A percentile compares a stretch with the other conserved stretches of the same genome.
Evolutionary conservation across 441 rosid species (phyloP).

Genomic region (Erodium trifolium): DNA sequence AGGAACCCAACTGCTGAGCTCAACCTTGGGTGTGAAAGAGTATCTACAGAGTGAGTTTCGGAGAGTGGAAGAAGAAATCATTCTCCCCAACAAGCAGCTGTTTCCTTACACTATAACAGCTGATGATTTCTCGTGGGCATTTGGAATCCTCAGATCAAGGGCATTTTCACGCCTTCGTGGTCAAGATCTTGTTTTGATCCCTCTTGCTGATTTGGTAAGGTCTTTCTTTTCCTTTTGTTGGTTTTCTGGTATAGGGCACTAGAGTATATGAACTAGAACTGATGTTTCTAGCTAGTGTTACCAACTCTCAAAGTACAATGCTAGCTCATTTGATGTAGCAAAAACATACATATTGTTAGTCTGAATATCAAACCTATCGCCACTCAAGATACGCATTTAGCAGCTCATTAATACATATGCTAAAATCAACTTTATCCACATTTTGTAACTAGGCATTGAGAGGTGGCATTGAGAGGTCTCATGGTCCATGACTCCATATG

Average conservation of each 20-base stretch:
- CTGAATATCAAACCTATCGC: neutral
- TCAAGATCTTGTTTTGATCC: conserved; percentile 76
- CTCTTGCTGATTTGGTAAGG: conserved; percentile 81
- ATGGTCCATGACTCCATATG: neutral
- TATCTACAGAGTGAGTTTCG: conserved; percentile 51
- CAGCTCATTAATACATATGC: neutral
- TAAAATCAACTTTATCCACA: neutral
- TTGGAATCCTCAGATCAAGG: conserved; percentile 80
- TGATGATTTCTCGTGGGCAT: conserved; percentile 80
- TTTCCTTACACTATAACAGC: conserved; percentile 55
- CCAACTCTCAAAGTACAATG: neutral
- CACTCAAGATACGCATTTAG: neutral
- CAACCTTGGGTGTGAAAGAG: conserved; percentile 60
- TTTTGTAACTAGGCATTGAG: neutral
- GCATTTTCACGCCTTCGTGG: conserved; percentile 85
- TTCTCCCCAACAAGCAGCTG: conserved; percentile 45
- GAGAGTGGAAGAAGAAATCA: conserved; percentile 56
- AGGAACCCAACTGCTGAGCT: conserved; percentile 82
- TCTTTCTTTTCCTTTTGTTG: conserved; percentile 12
- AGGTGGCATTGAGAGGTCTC: neutral
- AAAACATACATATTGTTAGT: neutral
- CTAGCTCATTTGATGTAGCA: no score
- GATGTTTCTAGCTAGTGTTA: neutral
- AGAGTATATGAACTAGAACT: neutral
- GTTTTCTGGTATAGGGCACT: no score